Evolutionary conservation across 495 filamentous ascomycete species (phyloP).

Genomic region (Penicillium bovifimosum): DNA sequence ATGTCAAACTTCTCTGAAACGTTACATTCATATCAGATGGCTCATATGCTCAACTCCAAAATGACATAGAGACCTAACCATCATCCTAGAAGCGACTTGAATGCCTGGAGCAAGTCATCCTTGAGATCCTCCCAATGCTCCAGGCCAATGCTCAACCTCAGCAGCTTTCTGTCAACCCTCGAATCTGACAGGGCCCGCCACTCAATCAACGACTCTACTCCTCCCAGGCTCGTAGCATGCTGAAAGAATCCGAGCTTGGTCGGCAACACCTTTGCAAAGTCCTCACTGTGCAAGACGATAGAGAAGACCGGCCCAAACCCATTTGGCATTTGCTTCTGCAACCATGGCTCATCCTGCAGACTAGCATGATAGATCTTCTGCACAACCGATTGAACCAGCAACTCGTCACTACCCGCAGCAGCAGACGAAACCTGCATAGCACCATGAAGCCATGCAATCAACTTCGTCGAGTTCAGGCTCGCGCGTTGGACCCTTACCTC

Average conservation of each 20-base stretch:
- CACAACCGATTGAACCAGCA: constrained; percentile 44
- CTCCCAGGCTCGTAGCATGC: constrained; percentile 84
- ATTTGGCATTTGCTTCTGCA: constrained; percentile 78
- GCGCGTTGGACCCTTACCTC: constrained; percentile 70
- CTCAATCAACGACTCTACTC: constrained; percentile 80
- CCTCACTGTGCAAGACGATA: constrained; percentile 51
- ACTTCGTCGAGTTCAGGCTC: constrained; percentile 52
- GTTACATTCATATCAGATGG: too few species aligned
- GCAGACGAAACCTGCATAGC: constrained; percentile 29
- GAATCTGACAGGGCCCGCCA: constrained; percentile 68
- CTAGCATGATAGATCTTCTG: constrained; percentile 64
- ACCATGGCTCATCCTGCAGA: constrained; percentile 65
- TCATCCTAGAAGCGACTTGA: constrained; percentile 27
- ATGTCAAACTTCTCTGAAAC: too few species aligned
- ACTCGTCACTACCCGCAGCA: constrained; percentile 22
- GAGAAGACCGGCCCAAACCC: constrained; percentile 83
- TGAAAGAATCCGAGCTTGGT: constrained; percentile 73
- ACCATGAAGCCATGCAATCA: constrained; percentile 63
- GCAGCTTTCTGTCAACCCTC: constrained; percentile 57
- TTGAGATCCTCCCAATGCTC: constrained; percentile 76
- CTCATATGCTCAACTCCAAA: too few species aligned
- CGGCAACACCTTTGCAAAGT: constrained; percentile 59
- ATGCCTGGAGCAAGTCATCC: constrained; percentile 63
- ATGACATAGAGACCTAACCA: background rate
- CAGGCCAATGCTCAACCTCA: constrained; percentile 74